Evolutionary conservation across 169 alveolate genomes (phyloP).

Genomic region (Eimeria falciformis): DNA sequence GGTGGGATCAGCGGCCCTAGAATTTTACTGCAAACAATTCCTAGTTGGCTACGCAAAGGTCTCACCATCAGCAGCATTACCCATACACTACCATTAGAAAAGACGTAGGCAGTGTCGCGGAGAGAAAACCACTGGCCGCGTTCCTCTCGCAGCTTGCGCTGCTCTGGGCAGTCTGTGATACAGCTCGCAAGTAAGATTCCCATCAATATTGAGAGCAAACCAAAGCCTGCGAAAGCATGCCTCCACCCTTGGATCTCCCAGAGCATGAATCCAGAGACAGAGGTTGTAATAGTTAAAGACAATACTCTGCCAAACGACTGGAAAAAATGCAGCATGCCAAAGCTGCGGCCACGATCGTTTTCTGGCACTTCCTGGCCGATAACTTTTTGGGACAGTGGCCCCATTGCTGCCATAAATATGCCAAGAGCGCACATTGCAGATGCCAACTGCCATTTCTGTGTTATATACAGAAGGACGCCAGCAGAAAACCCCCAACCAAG

Average conservation of each 20-base stretch:
- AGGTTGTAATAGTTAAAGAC: conserved; percentile 86
- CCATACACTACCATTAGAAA: conserved; percentile 74
- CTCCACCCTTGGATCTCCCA: conserved; percentile 70
- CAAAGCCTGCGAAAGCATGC: conserved; percentile 62
- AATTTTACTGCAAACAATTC: not conserved
- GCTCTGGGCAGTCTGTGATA: conserved; percentile 45
- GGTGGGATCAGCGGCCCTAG: too few species aligned
- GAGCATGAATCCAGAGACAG: conserved; percentile 62
- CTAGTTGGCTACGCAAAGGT: not conserved
- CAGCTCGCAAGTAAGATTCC: conserved; percentile 55
- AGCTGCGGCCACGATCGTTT: conserved; percentile 85
- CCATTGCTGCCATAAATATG: conserved; percentile 88
- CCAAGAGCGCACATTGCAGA: conserved; percentile 86
- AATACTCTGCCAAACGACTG: conserved; percentile 86
- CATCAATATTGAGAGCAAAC: conserved; percentile 29
- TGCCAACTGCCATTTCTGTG: conserved; percentile 83
- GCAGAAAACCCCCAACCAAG: conserved; percentile 88
- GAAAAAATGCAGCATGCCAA: conserved; percentile 87
- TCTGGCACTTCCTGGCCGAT: conserved; percentile 87
- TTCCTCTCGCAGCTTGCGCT: conserved; percentile 32
- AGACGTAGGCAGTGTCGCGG: conserved; percentile 68
- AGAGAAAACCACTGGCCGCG: conserved; percentile 57
- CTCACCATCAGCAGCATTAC: conserved; percentile 75
- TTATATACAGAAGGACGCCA: conserved; percentile 82
- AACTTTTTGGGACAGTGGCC: conserved; percentile 89